Base-by-base conservation (phyloP, 129 eudicot genomes). In the Kitagawia praeruptora region DNA sequence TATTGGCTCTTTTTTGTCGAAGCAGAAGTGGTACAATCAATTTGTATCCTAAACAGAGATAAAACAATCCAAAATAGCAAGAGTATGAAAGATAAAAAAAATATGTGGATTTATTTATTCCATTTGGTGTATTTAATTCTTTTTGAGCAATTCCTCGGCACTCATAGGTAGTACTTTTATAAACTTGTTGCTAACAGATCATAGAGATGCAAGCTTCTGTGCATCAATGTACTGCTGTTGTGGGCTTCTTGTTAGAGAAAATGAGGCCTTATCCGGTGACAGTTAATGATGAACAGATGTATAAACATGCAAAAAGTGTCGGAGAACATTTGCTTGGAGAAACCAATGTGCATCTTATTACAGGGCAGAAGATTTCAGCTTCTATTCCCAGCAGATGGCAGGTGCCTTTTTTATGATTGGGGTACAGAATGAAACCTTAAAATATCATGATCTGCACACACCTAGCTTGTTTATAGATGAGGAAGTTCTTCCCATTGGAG, bases 331-430 rank as follows among this genome's bases (percentile, higher is more conserved):
- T 89, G 85, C 87, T 89, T 10, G 94, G 94, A 25, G 84, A 89
- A 71, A 14, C 83, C 14, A 79, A 81, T 56, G 91, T 89, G 82
- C 11, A 78, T 34, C 85, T 80, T 28, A 0, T 41, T 28, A 76
- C 84, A 70, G 34, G 78, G 73, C 89, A 18, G 94, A 89, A 75
- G 95, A 90, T 75, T 90, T 90, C 82, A 85, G 91, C 67, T 90
- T 90, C 85, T 90, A 90, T 69, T 19, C 89, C 13, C 84, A 85
- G 83, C 84, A 82, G 34, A 84, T 90, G 80, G 79, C 95, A 0
- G 89, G 89, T 39, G 83, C 90, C 37, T 75, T 85, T 58, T 90
- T 84, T 49, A 25, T 45, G 42, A 79, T 90, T 2, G 95, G 95
- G 51, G 47, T 80, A n/a, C 48, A 31, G 71, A 87, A 90, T 42